Base-by-base conservation (phyloP, 768 basidiomycete species). In the Psilocybe tampanensis region DNA sequence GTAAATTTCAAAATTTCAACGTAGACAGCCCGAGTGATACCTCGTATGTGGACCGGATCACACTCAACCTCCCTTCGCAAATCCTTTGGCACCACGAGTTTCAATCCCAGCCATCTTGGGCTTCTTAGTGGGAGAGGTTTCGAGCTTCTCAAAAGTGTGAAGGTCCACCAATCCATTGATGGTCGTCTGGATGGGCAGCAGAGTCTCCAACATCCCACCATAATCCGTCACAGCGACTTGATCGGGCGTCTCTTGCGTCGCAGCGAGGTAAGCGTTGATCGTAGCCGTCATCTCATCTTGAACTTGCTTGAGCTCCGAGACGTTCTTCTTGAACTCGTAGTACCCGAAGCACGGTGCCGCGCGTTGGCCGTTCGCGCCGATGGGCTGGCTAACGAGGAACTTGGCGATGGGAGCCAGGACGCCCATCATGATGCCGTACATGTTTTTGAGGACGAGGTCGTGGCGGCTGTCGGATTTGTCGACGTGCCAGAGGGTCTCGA, bases 301-400 rank as follows among this genome's bases (percentile, higher is more conserved):
- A 1, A 61, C 43, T 21, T 61, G 60, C 29, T 57, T 56, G 24
- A 61, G 60, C 32, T 54, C 56, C 12, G 56, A 55, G 6, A 44
- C 26, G 2, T 41, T n/a, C 8, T 44, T 33, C 18, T 61, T 54
- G 41, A 63, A 62, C 41, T 60, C 58, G 55, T 66, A 70, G 52
- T 65, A 70, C 22, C 56, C 57, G 52, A 70, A 70, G 22, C 63
- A 61, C 11, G 68, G 66, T 21, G 59, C 66, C 12, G 68, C 68
- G 36, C 60, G 50, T 42, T 61, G 54, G 36, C 53, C 58, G 23
- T 57, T 58, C 2, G 52, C 36, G 5, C 62, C 59, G 19, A 66
- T 59, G 23, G 62, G 61, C 55, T 70, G 67, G 17, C 52, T 55
- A 17, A 68, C 60, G 12, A 70, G 62, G 55, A 68, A 60, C 26